Percentiles rank a stretch among this genome's conserved stretches.
These are phyloP conservation scores for Thielaviopsis ethacetica DNA, from an alignment of 2,329 filamentous ascomycete species.

Conservation along the genomic window DNA sequence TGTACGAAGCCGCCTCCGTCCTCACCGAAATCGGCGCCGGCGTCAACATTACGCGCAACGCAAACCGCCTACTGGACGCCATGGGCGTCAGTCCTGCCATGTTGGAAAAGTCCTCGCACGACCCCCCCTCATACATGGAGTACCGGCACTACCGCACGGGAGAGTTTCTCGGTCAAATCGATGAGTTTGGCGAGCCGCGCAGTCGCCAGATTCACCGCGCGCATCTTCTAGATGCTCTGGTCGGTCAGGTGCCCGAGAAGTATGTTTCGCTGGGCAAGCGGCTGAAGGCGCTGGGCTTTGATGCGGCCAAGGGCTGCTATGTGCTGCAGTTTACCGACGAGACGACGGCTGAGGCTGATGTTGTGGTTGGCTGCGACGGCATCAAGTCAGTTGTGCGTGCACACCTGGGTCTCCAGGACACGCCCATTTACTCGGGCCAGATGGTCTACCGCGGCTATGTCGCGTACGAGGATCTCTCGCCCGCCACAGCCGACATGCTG, in stretches of 20 bases:
- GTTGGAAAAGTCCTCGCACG: constrained; percentile 18
- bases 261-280: constrained; percentile 9
- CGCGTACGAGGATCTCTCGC: constrained; percentile 18
- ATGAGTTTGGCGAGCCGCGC: constrained; percentile 11
- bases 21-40: constrained; percentile 13
- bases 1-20: constrained; percentile 8
- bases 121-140: constrained; percentile 19
- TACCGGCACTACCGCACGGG: constrained; percentile 17
- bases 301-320: not conserved
- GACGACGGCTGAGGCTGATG: constrained; percentile 22
- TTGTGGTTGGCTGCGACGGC: constrained; percentile 44
- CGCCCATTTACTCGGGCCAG: constrained; percentile 19
- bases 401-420: not conserved
- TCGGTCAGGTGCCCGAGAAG: constrained; percentile 8
- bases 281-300: constrained; percentile 4
- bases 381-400: constrained; percentile 39
- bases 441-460: constrained; percentile 23
- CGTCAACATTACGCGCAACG: constrained; percentile 9
- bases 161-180: constrained; percentile 17
- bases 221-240: constrained; percentile 12
- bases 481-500: constrained; percentile 17
- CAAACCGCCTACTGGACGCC: constrained; percentile 10
- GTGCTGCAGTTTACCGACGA: constrained; percentile 24
- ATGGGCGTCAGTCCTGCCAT: constrained; percentile 7
- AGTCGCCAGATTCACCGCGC: constrained; percentile 12